Percentiles rank a stretch among this genome's conserved stretches.
phyloP scores from a whole-genome alignment of 2,329 filamentous ascomycete genomes.

The Escovopsis weberi region DNA sequence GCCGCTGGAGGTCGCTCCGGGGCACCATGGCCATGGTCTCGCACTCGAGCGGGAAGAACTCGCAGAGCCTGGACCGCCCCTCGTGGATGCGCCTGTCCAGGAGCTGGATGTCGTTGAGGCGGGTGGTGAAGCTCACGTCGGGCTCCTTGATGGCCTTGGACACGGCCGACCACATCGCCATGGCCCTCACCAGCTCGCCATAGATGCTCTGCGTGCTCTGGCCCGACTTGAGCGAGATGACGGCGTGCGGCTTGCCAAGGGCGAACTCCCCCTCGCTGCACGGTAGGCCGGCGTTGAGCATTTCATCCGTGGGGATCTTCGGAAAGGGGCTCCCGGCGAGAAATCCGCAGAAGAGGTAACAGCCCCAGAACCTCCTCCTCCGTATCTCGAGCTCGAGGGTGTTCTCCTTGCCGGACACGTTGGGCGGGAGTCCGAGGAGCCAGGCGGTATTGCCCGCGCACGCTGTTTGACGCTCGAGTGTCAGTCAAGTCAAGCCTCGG shows the following conservation, averaged over 20 bases:
- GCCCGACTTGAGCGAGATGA: background rate
- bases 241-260: background rate
- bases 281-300: background rate
- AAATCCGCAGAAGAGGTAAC: background rate
- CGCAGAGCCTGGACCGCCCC: background rate
- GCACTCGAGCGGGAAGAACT: background rate
- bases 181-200: background rate
- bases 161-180: background rate
- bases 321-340: background rate
- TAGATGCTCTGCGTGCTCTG: conserved; percentile 1
- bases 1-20: background rate
- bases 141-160: background rate
- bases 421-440: background rate
- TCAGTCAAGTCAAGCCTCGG: no score
- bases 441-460: background rate
- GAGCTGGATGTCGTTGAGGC: background rate
- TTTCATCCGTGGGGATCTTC: background rate
- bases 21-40: background rate
- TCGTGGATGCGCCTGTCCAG: conserved; percentile 1
- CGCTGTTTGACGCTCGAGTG: background rate
- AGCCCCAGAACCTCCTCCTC: background rate
- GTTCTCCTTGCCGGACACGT: background rate
- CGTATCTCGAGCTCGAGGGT: background rate
- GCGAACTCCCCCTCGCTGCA: background rate
- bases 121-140: background rate